Evolutionary conservation across 139 green algal species (phyloP).

Genomic region (Klebsormidium nitens): DNA sequence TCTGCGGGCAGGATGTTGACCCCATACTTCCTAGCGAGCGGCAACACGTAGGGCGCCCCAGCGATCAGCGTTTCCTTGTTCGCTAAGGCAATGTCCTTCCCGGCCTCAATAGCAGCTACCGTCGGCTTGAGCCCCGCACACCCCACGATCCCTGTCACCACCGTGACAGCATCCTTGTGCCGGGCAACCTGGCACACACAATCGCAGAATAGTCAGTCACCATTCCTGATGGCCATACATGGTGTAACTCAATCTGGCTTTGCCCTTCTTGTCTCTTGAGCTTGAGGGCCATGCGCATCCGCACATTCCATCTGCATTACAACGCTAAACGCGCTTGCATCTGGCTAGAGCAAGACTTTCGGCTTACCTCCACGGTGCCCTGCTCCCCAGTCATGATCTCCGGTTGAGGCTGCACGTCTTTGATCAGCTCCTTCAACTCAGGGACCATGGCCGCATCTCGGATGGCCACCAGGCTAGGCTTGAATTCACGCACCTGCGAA

Average conservation of each 20-base stretch:
- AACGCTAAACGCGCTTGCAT: no score
- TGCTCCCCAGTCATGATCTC: constrained; percentile 88
- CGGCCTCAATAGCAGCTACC: constrained; percentile 88
- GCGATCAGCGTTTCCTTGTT: constrained; percentile 99
- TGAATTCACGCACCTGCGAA: constrained; percentile 43
- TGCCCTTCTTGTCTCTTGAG: no score
- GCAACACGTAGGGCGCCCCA: constrained; percentile 84
- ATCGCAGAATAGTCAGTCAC: constrained; percentile 4
- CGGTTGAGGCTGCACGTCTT: constrained; percentile 61
- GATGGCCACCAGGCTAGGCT: constrained; percentile 84
- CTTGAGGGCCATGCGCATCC: no score
- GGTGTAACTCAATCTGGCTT: no score
- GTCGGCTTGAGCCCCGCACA: constrained; percentile 94
- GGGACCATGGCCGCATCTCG: constrained; percentile 56
- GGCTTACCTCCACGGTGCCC: constrained; percentile 63
- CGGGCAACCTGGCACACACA: constrained; percentile 38
- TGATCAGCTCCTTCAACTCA: constrained; percentile 62
- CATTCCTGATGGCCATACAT: not conserved
- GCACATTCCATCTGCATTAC: no score
- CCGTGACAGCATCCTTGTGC: constrained; percentile 54
- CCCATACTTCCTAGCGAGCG: constrained; percentile 80
- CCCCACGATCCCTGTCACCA: constrained; percentile 89
- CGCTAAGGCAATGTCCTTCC: constrained; percentile 98
- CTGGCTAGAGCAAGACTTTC: not conserved
- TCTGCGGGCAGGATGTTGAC: constrained; percentile 95